phyloP scores from a whole-genome alignment of 2,329 filamentous ascomycete species.

The Ophiostoma pallidulum region DNA sequence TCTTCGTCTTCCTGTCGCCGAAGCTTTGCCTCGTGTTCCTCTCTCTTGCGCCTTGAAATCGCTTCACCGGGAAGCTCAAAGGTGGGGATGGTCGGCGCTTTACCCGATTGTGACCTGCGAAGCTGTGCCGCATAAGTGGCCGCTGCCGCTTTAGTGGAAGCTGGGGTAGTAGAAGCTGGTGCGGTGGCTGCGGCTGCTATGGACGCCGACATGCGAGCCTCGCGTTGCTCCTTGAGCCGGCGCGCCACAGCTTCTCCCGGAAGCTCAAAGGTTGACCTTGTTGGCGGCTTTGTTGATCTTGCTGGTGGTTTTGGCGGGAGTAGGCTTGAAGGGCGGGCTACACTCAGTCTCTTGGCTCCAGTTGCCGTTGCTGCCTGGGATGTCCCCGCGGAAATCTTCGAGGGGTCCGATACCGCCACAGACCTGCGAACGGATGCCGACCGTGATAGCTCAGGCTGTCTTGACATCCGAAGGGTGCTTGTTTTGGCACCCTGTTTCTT shows the following conservation, averaged over 20 bases:
- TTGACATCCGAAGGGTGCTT: constrained; percentile 31
- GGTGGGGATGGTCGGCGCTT: constrained; percentile 41
- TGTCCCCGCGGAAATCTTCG: constrained; percentile 17
- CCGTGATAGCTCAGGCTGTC: constrained; percentile 24
- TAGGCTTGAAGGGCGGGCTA: constrained; percentile 31
- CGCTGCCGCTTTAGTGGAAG: constrained; percentile 11
- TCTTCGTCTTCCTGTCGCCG: constrained; percentile 51
- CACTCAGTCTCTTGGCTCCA: constrained; percentile 20
- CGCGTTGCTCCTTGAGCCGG: constrained; percentile 48
- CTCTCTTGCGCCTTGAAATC: constrained; percentile 44
- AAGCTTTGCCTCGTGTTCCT: constrained; percentile 46
- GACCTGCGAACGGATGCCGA: constrained; percentile 32
- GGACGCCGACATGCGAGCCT: constrained; percentile 37
- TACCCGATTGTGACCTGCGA: constrained; percentile 37
- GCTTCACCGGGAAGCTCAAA: constrained; percentile 58
- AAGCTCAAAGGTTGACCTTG: constrained; percentile 49
- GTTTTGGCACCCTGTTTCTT: constrained; percentile 19
- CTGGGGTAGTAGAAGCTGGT: too few relatives aligned
- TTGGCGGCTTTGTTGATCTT: constrained; percentile 46
- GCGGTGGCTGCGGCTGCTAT: too few relatives aligned
- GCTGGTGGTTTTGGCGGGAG: constrained; percentile 35
- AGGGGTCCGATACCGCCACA: constrained; percentile 30
- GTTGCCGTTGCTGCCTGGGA: constrained; percentile 12
- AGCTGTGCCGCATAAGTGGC: constrained; percentile 22
- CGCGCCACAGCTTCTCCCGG: constrained; percentile 53